Evolutionary conservation across 306 rosid genomes (phyloP), one percentile per base, ranked within the genome.

Genomic region (Vigna radiata): DNA sequence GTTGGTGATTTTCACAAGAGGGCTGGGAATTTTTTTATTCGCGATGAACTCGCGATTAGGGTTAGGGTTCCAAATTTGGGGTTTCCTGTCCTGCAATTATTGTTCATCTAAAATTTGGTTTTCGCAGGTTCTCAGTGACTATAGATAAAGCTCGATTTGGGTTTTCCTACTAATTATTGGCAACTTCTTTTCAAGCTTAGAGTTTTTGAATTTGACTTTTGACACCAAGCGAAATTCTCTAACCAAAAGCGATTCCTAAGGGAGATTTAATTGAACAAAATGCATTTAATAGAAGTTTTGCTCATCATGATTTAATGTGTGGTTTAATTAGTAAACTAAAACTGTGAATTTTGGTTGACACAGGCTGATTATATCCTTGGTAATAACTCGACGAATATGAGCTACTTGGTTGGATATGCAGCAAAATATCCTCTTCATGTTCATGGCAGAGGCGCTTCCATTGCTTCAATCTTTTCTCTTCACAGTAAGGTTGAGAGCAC

Each of bases 341-440:
- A 25, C 44, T 60, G 12, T 43, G 79, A 27, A 71, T 8, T 61
- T 72, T 65, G 50, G 36, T 50, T 70, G 66, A 19, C 60, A 36
- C 78, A 88, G 86, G 94, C 84, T 56, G 98, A 94, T 47, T 94
- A 94, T 76, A 91, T 91, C 74, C 92, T 94, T 12, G 98, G 98
- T 19, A 77, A 90, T 31, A 94, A 94, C 73, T 93, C 98, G 1
- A 80, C 89, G 77, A 77, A 77, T 19, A 81, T 89, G 49, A 94
- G 97, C 80, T 94, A 94, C 79, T 68, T 94, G 49, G 85, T 94
- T 25, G 98, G 98, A 56, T 91, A 83, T 67, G 98, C 94, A 63
- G 33, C 80, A 33, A 87, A 87, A 14, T 94, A 83, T 67, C 97
- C 98, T 3, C 48, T 79, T 16, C 88, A 86, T 67, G 91, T 86